Base-by-base conservation (phyloP, 2,329 filamentous ascomycete genomes). In the Mycosphaerelloides madeirae region DNA sequence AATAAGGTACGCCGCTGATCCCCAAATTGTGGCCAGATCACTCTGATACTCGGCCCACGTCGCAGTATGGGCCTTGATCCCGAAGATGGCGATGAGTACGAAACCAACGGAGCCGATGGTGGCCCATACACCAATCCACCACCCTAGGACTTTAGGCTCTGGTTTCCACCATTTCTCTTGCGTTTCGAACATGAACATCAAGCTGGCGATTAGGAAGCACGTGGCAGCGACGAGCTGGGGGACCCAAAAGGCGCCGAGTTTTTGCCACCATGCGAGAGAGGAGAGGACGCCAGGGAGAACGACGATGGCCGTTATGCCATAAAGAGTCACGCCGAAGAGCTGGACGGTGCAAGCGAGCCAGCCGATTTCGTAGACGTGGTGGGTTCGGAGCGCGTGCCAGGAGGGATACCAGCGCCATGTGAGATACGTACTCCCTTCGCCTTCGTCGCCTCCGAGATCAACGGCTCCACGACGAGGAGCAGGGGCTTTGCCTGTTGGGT, bases 81-180 rank as follows among this genome's bases (percentile, higher is more conserved):
- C 47, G 38, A 41, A 48, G 33, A 38, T 38, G 18, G 42, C 50
- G 13, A 48, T 44, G 32, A 38, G 50, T 49, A 56, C 44, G 49
- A 62, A 63, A 18, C 60, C 60, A 13, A 60, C 44, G 18, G 53
- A 56, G 3, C 60, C 60, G 6, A 58, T 44, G 9, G 44, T 50
- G 9, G 57, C 49, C 54, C 54, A 60, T 13, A 54, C 43, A 6
- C 60, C 59, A 13, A 63, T 59, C 59, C 59, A 62, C 60, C 60
- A 62, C 1, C 57, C 58, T 3, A 63, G 45, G 12, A 55, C 44
- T 9, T 39, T 37, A 0, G 53, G 53, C 19, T 55, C 49, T 19
- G 55, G 55, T 28, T 48, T 52, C 42, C 53, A 59, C 60, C 59
- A 63, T 20, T 57, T 60, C 28, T 56, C 55, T 38, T 63, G 60